Base-by-base conservation (phyloP, 768 basidiomycete genomes). In the Hydnomerulius pinastri region DNA sequence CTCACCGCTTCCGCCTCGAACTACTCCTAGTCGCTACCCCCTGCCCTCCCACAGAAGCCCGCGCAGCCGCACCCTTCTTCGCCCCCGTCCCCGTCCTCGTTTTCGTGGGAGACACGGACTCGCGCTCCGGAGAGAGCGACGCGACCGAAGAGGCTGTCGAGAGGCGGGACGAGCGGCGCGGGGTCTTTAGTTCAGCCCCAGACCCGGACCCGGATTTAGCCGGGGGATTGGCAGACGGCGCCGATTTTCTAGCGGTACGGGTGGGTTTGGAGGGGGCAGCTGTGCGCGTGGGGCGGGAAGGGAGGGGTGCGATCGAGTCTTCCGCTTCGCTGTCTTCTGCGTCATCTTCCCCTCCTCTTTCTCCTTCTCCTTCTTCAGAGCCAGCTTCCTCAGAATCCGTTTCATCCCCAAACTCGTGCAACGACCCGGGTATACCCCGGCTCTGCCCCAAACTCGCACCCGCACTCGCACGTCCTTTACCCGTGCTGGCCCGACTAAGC, bases 361-460 rank as follows among this genome's bases (percentile, higher is more conserved):
- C 60, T 30, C 20, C 63, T 32, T 68, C 40, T 27, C 48, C 8
- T 8, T 58, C 60, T 33, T 50, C 53, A 24, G 71, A 63, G 25
- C 64, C 62, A 27, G n/a, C 64, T 57, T 62, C 52, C 4, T 55
- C 51, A 23, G 46, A 46, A 23, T 38, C 62, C 20, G 48, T 50
- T 35, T 52, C 61, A 49, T 56, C 68, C 3, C 65, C 65, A 38
- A 67, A 72, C 4, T 77, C 75, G 25, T 73, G 71, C 41, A 79
- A 55, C 6, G 69, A 65, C 28, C 78, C 78, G 3, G 78, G 78
- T 43, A 80, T 70, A 38, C 67, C n/a, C n/a, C n/a, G n/a, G n/a
- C n/a, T 72, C 48, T 66, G 70, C 47, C 40, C 60, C 33, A 40
- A 39, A 44, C 44, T 50, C 21, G 33, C 62, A 24, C 62, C 39